These are phyloP conservation scores for Fusarium sp. DNA, from an alignment of 2,329 filamentous ascomycete genomes.

Conservation along the genomic window DNA sequence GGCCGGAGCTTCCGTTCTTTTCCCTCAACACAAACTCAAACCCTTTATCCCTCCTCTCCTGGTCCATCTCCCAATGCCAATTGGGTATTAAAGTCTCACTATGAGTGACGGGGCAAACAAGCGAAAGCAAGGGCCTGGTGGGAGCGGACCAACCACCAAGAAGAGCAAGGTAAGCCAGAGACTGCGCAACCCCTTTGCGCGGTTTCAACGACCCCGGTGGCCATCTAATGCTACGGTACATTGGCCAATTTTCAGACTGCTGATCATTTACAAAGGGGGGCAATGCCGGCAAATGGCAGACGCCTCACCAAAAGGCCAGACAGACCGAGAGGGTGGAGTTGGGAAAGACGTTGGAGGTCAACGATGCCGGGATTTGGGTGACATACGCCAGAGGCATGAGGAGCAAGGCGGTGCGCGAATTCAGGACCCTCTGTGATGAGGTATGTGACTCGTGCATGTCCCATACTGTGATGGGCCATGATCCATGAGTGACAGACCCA, in stretches of 20 bases:
- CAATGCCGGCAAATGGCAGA: constrained; percentile 73
- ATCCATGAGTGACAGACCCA: neutral
- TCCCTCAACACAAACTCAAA: neutral
- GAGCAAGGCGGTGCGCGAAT: constrained; percentile 77
- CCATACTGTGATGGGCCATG: neutral
- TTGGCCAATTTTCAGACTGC: constrained; percentile 13
- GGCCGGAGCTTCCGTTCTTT: neutral
- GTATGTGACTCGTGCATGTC: constrained; percentile 56
- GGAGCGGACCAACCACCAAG: constrained; percentile 51
- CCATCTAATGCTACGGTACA: neutral
- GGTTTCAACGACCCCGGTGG: neutral
- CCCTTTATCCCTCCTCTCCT: neutral
- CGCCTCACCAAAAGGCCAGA: constrained; percentile 71
- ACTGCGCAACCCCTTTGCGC: neutral
- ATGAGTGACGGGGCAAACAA: constrained; percentile 56
- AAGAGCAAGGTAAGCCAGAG: constrained; percentile 58
- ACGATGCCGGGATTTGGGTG: constrained; percentile 83
- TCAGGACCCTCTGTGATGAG: constrained; percentile 77
- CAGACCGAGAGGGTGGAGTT: constrained; percentile 58
- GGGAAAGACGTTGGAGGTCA: constrained; percentile 71
- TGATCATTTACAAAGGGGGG: constrained; percentile 59
- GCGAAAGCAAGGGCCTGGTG: constrained; percentile 54
- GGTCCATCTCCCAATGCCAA: neutral
- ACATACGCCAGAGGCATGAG: constrained; percentile 83
- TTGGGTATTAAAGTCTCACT: neutral